Evolutionary conservation across 1,284 basidiomycete genomes (phyloP).

Genomic region (Hortiboletus rubellus): DNA sequence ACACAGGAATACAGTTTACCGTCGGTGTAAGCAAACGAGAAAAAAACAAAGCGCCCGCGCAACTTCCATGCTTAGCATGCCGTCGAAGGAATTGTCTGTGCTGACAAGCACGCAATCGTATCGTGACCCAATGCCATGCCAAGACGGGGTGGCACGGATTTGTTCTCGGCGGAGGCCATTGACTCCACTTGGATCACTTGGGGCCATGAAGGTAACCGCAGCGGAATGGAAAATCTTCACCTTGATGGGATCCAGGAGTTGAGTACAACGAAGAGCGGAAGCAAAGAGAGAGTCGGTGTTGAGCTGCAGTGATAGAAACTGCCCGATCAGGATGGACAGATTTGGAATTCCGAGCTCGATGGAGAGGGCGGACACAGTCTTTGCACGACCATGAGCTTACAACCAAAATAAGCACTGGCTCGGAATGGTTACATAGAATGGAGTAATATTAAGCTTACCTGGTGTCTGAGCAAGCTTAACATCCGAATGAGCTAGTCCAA

Average conservation of each 20-base stretch:
- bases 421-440: too few species aligned
- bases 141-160: background rate
- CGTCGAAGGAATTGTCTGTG: background rate
- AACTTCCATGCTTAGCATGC: background rate
- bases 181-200: constrained; percentile 2
- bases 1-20: background rate
- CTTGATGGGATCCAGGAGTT: too few species aligned
- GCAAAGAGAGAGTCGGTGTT: too few species aligned
- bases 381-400: too few species aligned
- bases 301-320: too few species aligned
- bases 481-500: background rate
- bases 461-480: background rate
- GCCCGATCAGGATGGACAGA: too few species aligned
- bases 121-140: background rate
- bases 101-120: constrained; percentile 3
- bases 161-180: background rate
- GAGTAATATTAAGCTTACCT: too few species aligned
- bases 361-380: too few species aligned
- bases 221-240: too few species aligned
- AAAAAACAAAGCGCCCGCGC: background rate
- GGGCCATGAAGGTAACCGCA: background rate
- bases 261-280: too few species aligned
- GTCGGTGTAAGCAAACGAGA: background rate
- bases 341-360: too few species aligned
- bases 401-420: too few species aligned